Evolutionary conservation across 2,329 filamentous ascomycete species (phyloP).

Genomic region (Penicillium nordicum): DNA sequence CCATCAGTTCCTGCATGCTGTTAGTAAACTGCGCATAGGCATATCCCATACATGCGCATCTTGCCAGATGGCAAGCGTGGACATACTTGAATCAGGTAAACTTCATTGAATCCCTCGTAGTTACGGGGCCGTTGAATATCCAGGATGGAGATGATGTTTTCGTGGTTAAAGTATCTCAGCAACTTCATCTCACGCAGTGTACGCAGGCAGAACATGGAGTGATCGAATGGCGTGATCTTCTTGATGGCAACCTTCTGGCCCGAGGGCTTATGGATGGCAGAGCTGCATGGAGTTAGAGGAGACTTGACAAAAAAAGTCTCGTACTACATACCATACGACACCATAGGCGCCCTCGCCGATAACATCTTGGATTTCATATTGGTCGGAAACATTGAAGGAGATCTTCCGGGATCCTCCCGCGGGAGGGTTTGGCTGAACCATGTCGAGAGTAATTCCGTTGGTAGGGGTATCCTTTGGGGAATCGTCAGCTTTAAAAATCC

Average conservation of each 20-base stretch:
- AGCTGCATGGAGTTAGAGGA: constrained; percentile 54
- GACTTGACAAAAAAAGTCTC: background rate
- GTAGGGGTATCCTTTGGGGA: background rate
- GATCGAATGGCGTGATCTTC: constrained; percentile 99
- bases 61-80: background rate
- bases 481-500: constrained; percentile 12
- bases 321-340: constrained; percentile 81
- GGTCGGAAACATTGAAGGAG: constrained; percentile 98
- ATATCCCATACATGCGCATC: background rate
- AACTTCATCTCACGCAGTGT: constrained; percentile 99
- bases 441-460: constrained; percentile 30
- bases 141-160: constrained; percentile 99
- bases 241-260: constrained; percentile 99
- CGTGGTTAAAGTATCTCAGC: constrained; percentile 97
- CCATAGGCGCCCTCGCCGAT: constrained; percentile 98
- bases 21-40: background rate
- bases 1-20: constrained; percentile 79
- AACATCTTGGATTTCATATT: constrained; percentile 99
- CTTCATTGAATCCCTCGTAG: constrained; percentile 94
- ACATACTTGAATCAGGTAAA: constrained; percentile 92
- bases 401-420: constrained; percentile 76
- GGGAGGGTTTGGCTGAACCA: constrained; percentile 45
- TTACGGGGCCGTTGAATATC: constrained; percentile 97
- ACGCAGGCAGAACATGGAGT: constrained; percentile 96
- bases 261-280: constrained; percentile 95